Conservation (phyloP, 1,284 basidiomycete genomes). For the Heterobasidion parviporum region DNA sequence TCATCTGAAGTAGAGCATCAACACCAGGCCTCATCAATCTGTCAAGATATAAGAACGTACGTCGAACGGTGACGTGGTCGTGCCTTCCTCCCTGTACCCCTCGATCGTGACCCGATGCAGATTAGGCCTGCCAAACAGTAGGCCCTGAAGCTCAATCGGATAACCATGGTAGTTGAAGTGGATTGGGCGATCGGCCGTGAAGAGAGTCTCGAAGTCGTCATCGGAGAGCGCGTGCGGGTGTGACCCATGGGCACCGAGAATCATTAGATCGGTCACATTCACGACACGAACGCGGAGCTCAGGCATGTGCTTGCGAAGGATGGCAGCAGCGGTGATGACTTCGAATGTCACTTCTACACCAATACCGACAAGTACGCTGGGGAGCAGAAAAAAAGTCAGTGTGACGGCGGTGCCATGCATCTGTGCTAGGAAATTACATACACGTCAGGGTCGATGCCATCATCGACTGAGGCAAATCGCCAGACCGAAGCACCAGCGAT, state of each 20-base stretch:
- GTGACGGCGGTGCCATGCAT: background rate
- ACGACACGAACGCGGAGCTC: slow-evolving; percentile 70
- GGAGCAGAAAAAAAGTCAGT: background rate
- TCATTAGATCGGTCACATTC: slow-evolving; percentile 79
- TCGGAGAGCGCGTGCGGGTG: slow-evolving; percentile 75
- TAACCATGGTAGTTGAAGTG: slow-evolving; percentile 87
- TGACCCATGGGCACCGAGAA: slow-evolving; percentile 53
- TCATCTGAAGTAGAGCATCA: slow-evolving; percentile 42
- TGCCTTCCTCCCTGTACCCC: slow-evolving; percentile 62
- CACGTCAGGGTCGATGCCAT: slow-evolving; percentile 60
- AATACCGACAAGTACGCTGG: slow-evolving; percentile 61
- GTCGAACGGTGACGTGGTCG: slow-evolving; percentile 62
- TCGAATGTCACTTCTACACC: slow-evolving; percentile 74
- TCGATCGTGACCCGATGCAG: slow-evolving; percentile 43
- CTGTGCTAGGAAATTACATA: slow-evolving; percentile 22
- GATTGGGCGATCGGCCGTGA: slow-evolving; percentile 63
- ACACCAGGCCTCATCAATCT: background rate
- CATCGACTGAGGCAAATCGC: slow-evolving; percentile 68
- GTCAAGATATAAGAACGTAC: slow-evolving; percentile 23
- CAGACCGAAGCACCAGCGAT: slow-evolving; percentile 69
- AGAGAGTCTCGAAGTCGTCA: slow-evolving; percentile 59
- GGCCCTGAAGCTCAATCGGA: slow-evolving; percentile 54
- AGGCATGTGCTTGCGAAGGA: slow-evolving; percentile 57
- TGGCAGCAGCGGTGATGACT: slow-evolving; percentile 68
- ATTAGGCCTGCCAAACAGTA: slow-evolving; percentile 50